These are phyloP conservation scores for Saturnispora sanitii DNA, from an alignment of 805 yeast genomes.

Conservation along the genomic window DNA sequence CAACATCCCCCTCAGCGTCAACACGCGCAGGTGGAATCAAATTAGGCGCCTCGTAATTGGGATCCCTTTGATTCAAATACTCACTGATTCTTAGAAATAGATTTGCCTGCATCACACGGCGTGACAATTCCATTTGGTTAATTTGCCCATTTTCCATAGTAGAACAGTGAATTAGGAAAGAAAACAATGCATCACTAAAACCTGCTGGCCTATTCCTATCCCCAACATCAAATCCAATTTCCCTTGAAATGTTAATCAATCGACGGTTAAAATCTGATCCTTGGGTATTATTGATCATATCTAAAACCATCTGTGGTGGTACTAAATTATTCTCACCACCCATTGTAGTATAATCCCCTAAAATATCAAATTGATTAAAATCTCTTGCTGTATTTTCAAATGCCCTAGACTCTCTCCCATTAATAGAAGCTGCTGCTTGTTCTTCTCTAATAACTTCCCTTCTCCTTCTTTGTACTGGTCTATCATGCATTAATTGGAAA, in stretches of 20 bases:
- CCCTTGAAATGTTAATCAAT: conserved; percentile 5
- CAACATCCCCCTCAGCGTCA: conserved; percentile 30
- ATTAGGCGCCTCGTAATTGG: conserved; percentile 5
- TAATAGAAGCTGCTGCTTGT: conserved; percentile 36
- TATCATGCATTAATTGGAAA: conserved; percentile 20
- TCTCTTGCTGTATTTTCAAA: neutral
- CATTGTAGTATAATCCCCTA: conserved; percentile 2
- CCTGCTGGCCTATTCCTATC: conserved; percentile 6
- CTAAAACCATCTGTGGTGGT: conserved; percentile 3
- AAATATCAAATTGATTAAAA: neutral
- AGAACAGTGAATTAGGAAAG: conserved; percentile 2
- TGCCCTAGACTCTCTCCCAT: neutral
- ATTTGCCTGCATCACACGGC: conserved; percentile 8
- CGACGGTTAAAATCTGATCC: conserved; percentile 5
- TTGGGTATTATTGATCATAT: conserved; percentile 5
- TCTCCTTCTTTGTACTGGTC: conserved; percentile 12
- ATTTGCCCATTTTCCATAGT: conserved; percentile 7
- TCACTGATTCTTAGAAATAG: conserved; percentile 7
- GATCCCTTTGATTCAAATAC: conserved; percentile 5
- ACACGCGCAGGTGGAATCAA: conserved; percentile 25
- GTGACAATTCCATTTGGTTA: conserved; percentile 6
- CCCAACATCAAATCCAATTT: conserved; percentile 5
- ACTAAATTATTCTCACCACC: conserved; percentile 7
- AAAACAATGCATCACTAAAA: conserved; percentile 4
- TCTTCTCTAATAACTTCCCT: conserved; percentile 8